Percentiles rank a stretch among this genome's conserved stretches.
phyloP scores from a whole-genome alignment of 2,329 filamentous ascomycete genomes.

The Trichoderma harzianum region DNA sequence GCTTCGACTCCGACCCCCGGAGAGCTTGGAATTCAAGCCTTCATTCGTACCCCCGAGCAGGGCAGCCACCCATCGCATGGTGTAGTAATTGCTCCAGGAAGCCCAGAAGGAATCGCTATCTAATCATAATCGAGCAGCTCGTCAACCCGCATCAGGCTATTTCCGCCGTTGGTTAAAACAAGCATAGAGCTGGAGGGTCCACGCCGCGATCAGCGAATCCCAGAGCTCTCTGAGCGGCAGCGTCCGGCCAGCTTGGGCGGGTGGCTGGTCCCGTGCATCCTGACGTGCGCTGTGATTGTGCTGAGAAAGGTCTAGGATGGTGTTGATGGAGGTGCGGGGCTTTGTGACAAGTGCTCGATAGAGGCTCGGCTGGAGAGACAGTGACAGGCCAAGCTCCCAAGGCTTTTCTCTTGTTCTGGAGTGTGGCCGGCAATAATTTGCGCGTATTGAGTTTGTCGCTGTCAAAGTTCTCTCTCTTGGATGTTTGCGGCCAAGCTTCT shows the following conservation, averaged over 20 bases:
- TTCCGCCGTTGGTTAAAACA: neutral
- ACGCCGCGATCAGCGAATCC: neutral
- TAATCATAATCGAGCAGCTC: neutral
- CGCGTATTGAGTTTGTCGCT: neutral
- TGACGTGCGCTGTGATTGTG: neutral
- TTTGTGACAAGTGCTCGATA: neutral
- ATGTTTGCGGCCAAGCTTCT: slow-evolving; percentile 16
- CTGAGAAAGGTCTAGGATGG: neutral
- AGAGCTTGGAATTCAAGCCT: slow-evolving; percentile 2
- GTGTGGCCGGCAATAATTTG: neutral
- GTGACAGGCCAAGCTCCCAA: neutral
- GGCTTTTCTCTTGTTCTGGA: neutral
- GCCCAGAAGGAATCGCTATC: neutral
- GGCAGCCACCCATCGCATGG: slow-evolving; percentile 15
- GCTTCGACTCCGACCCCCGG: neutral
- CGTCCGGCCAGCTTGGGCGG: neutral
- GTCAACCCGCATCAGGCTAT: neutral
- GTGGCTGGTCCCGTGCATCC: slow-evolving; percentile 7
- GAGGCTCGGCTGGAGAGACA: neutral
- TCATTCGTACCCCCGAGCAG: neutral
- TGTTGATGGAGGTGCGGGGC: slow-evolving; percentile 12
- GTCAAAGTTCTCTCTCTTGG: neutral
- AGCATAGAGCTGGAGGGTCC: neutral
- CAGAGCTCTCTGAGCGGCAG: slow-evolving; percentile 4
- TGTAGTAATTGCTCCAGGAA: neutral